Percentiles rank a stretch among this genome's conserved stretches.
These are phyloP conservation scores for Ramalina intermedia DNA, from an alignment of 495 filamentous ascomycete species.

Conservation along the genomic window DNA sequence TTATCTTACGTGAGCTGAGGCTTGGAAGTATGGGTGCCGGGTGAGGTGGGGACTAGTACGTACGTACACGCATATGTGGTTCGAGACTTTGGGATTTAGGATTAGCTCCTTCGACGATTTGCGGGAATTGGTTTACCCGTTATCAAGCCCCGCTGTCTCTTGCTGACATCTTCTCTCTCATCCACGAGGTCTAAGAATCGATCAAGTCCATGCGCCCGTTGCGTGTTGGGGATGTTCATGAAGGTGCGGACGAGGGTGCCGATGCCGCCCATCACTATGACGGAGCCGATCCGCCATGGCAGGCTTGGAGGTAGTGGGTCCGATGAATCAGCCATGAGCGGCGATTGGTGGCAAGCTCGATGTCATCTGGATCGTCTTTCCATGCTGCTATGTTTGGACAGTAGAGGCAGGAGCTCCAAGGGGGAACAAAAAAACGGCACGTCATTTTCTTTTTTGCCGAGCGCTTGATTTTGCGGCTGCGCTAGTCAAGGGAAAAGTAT, in stretches of 20 bases:
- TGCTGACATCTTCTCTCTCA: slow-evolving; percentile 49
- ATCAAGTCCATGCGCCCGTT: slow-evolving; percentile 56
- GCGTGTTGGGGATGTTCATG: slow-evolving; percentile 26
- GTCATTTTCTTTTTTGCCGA: no score
- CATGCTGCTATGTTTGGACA: background rate
- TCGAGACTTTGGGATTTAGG: slow-evolving; percentile 51
- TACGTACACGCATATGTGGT: slow-evolving; percentile 93
- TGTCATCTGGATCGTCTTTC: background rate
- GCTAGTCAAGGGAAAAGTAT: no score
- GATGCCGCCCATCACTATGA: slow-evolving; percentile 36
- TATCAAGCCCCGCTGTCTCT: slow-evolving; percentile 61
- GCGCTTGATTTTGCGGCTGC: no score
- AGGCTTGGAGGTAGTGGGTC: slow-evolving; percentile 26
- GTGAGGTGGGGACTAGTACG: slow-evolving; percentile 13
- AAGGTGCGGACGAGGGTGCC: slow-evolving; percentile 34
- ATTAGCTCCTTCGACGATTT: background rate
- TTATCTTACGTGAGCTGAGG: slow-evolving; percentile 3
- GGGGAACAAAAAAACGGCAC: no score
- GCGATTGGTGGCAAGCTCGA: slow-evolving; percentile 8
- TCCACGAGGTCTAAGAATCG: slow-evolving; percentile 66
- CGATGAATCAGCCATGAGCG: background rate
- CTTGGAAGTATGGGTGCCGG: background rate
- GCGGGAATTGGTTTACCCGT: slow-evolving; percentile 46
- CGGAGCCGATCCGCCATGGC: slow-evolving; percentile 38
- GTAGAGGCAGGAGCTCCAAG: background rate